These are phyloP conservation scores for Punctularia strigosozonata DNA, from an alignment of 768 basidiomycete genomes.

Conservation along the genomic window DNA sequence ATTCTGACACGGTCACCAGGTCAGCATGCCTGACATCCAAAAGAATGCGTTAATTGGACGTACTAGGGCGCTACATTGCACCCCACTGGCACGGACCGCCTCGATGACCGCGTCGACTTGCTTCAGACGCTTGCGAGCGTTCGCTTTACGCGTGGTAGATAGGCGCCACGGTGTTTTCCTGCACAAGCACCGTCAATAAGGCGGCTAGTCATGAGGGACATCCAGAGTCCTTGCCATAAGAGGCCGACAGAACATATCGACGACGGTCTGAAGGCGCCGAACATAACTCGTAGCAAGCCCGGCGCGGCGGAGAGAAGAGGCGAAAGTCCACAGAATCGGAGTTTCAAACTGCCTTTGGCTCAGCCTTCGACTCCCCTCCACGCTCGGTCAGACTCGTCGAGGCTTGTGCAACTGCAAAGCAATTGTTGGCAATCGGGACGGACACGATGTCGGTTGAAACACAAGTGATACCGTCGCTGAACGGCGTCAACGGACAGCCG, in stretches of 20 bases:
- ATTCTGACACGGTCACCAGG: conserved; percentile 29
- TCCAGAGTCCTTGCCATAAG: conserved; percentile 53
- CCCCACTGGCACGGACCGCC: conserved; percentile 71
- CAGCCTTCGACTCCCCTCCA: no score
- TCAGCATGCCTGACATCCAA: background rate
- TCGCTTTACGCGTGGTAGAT: conserved; percentile 85
- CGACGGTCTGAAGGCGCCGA: conserved; percentile 75
- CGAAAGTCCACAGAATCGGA: no score
- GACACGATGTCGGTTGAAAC: conserved; percentile 34
- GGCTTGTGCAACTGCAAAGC: no score
- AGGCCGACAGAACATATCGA: conserved; percentile 63
- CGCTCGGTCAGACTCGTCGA: background rate
- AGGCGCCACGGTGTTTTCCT: conserved; percentile 97
- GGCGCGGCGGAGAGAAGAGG: conserved; percentile 6
- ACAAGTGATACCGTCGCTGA: conserved; percentile 24
- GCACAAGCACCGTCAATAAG: background rate
- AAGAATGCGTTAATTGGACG: conserved; percentile 16
- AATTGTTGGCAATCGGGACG: conserved; percentile 15
- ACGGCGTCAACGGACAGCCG: conserved; percentile 30
- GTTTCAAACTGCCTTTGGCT: no score
- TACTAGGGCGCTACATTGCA: conserved; percentile 69
- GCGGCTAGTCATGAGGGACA: background rate
- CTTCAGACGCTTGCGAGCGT: conserved; percentile 80
- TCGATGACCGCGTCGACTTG: conserved; percentile 91
- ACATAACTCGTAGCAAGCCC: conserved; percentile 35